These are phyloP conservation scores for Turnera subulata DNA, from an alignment of 345 rosid species.

Conservation along the genomic window DNA sequence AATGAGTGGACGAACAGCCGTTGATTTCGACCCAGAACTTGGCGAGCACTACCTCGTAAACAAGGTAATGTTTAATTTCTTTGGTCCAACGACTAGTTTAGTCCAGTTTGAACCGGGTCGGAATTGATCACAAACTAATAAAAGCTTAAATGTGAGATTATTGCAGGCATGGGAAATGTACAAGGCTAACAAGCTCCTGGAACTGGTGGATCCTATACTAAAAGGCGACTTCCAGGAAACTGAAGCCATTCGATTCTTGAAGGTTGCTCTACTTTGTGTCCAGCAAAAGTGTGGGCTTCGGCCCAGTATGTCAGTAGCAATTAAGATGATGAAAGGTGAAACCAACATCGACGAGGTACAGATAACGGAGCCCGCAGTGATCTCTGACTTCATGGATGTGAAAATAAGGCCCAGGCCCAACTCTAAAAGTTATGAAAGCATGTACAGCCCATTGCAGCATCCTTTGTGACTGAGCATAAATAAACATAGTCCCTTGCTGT, in stretches of 20 bases:
- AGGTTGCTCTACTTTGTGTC: slow-evolving; percentile 29
- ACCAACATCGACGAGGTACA: background rate
- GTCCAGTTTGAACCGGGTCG: too few species aligned
- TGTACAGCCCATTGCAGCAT: background rate
- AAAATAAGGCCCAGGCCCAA: slow-evolving; percentile 8
- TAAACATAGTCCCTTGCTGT: background rate
- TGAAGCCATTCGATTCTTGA: slow-evolving; percentile 25
- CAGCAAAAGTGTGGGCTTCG: slow-evolving; percentile 26
- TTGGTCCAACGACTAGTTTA: too few species aligned
- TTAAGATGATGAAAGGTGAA: slow-evolving; percentile 31
- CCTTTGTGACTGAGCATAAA: background rate
- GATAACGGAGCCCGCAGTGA: slow-evolving; percentile 20
- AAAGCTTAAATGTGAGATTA: background rate
- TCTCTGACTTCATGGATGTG: slow-evolving; percentile 20
- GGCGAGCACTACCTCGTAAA: slow-evolving; percentile 42
- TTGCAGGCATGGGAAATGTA: slow-evolving; percentile 40
- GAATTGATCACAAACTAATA: too few species aligned
- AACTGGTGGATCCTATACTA: slow-evolving; percentile 27
- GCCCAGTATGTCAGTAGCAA: slow-evolving; percentile 25
- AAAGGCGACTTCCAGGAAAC: slow-evolving; percentile 12
- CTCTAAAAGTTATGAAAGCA: background rate
- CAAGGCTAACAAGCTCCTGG: slow-evolving; percentile 13
- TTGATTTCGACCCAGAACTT: slow-evolving; percentile 28
- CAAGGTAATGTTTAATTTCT: slow-evolving; percentile 29
- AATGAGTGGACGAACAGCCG: slow-evolving; percentile 27